Conservation (phyloP, 495 filamentous ascomycete species). For the Hyaloscypha bicolor region DNA sequence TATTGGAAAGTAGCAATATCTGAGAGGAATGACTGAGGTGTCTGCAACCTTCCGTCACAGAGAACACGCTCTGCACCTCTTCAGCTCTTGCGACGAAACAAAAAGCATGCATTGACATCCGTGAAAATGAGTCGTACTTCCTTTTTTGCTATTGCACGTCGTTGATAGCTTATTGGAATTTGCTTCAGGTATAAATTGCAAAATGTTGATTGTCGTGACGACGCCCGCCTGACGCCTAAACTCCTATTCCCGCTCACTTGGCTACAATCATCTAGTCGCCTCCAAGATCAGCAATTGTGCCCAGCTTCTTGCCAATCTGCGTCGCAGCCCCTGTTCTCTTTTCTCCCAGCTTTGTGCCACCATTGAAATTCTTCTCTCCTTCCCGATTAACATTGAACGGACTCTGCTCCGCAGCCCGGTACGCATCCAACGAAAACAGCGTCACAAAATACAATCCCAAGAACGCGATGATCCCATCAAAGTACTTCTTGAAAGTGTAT, state of each 20-base stretch:
- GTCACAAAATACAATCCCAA: constrained; percentile 62
- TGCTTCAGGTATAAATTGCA: neutral
- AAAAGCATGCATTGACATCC: no score
- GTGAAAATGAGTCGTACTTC: no score
- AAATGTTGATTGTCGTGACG: neutral
- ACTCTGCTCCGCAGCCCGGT: constrained; percentile 63
- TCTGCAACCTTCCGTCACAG: no score
- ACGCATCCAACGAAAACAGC: constrained; percentile 57
- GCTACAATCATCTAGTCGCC: constrained; percentile 19
- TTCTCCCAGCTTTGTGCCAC: constrained; percentile 14
- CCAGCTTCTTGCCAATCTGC: constrained; percentile 33
- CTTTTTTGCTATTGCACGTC: no score
- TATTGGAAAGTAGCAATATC: no score
- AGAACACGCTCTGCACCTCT: no score
- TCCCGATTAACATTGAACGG: constrained; percentile 59
- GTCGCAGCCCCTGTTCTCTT: constrained; percentile 30
- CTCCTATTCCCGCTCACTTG: neutral
- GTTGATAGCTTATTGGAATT: no score
- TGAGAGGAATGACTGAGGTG: no score
- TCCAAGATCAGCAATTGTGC: constrained; percentile 33
- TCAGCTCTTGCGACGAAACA: no score
- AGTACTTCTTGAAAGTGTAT: constrained; percentile 39
- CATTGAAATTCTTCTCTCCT: constrained; percentile 14
- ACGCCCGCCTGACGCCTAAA: neutral
- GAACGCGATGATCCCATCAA: constrained; percentile 54